These are phyloP conservation scores for Crithidia bombi DNA, from an alignment of 208 protist genomes.

Conservation along the genomic window DNA sequence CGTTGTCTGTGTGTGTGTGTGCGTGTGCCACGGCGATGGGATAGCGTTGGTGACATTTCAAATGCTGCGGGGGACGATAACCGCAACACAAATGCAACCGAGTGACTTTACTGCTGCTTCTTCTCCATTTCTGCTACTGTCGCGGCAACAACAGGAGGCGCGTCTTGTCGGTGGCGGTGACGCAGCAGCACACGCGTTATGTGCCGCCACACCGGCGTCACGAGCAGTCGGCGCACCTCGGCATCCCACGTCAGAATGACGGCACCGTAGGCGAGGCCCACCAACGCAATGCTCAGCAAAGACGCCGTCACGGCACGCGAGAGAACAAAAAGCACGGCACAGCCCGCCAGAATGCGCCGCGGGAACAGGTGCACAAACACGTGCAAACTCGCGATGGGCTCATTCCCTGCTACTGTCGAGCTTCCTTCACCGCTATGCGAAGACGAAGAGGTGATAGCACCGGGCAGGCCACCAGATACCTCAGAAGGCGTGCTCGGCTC, in stretches of 20 bases:
- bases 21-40: no score
- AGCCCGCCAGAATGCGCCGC: background rate
- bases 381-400: background rate
- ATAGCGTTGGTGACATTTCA: no score
- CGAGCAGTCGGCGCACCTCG: constrained; percentile 36
- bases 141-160: background rate
- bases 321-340: constrained; percentile 26
- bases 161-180: background rate
- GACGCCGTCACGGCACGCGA: constrained; percentile 24
- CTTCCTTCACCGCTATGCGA: no score
- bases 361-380: constrained; percentile 22
- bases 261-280: constrained; percentile 30
- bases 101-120: background rate
- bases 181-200: background rate
- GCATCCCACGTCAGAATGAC: constrained; percentile 35
- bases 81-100: background rate
- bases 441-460: no score
- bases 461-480: no score
- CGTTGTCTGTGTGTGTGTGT: no score
- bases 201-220: constrained; percentile 13
- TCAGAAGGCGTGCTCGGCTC: no score
- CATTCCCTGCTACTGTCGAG: no score
- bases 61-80: no score
- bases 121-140: background rate
- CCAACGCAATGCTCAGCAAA: constrained; percentile 7